These are phyloP conservation scores for Stemphylium beticola DNA, from an alignment of 2,329 filamentous ascomycete species.

Conservation along the genomic window DNA sequence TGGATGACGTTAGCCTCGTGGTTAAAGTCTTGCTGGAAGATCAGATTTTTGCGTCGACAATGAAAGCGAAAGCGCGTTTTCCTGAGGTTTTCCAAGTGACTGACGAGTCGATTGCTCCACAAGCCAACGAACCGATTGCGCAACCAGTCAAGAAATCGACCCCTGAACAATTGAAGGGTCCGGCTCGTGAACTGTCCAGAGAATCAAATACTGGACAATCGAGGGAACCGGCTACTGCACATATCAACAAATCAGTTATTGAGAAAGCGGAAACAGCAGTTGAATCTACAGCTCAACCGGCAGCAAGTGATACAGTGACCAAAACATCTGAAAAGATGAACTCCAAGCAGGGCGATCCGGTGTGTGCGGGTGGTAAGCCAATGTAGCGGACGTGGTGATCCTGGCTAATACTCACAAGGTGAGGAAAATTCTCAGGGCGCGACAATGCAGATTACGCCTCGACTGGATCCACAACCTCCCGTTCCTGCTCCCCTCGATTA, in stretches of 20 bases:
- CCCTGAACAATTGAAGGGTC: too few species aligned
- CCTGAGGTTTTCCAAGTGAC: background rate
- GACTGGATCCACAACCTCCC: background rate
- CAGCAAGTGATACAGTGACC: too few species aligned
- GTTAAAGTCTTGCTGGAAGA: background rate
- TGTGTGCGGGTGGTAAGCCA: background rate
- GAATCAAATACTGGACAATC: too few species aligned
- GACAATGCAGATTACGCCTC: background rate
- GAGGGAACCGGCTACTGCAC: too few species aligned
- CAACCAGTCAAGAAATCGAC: too few species aligned
- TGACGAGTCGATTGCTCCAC: background rate
- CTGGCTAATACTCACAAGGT: background rate
- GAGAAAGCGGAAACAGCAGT: too few species aligned
- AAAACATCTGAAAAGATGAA: too few species aligned
- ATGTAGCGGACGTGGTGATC: background rate
- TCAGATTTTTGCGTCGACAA: background rate
- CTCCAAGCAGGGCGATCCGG: too few species aligned
- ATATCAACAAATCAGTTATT: too few species aligned
- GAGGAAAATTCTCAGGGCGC: background rate
- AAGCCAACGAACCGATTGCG: too few species aligned
- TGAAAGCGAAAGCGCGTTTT: background rate
- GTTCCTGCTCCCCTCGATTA: background rate
- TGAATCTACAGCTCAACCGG: too few species aligned
- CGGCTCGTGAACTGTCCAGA: too few species aligned
- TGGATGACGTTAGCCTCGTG: background rate